A percentile compares a stretch with the other conserved stretches of the same genome.
Evolutionary conservation across 768 basidiomycete species (phyloP).

Genomic region (Vararia minispora): DNA sequence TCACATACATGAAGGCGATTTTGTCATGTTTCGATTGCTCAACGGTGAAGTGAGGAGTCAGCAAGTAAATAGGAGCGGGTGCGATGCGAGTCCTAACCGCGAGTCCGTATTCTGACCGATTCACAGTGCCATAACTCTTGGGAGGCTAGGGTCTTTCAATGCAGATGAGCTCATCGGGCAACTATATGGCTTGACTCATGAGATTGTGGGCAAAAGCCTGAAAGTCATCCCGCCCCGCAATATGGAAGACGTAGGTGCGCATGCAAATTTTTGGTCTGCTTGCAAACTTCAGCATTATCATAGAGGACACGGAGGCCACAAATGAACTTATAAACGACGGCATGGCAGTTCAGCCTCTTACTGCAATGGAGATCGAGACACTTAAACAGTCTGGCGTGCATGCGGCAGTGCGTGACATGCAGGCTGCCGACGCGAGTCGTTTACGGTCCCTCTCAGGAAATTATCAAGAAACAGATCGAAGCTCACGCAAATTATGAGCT

Average conservation of each 20-base stretch:
- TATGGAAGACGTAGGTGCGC: slow-evolving; percentile 73
- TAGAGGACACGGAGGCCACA: slow-evolving; percentile 95
- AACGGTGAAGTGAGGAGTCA: no score
- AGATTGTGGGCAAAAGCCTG: slow-evolving; percentile 66
- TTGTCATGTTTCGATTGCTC: no score
- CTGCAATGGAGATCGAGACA: slow-evolving; percentile 71
- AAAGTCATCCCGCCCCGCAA: slow-evolving; percentile 48
- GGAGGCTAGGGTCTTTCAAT: slow-evolving; percentile 79
- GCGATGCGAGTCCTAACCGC: no score
- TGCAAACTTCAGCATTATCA: slow-evolving; percentile 6
- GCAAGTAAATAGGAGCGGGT: no score
- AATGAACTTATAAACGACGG: slow-evolving; percentile 94
- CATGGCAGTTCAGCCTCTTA: slow-evolving; percentile 73
- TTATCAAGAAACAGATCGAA: slow-evolving; percentile 90
- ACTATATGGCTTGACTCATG: slow-evolving; percentile 83
- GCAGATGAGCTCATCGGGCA: slow-evolving; percentile 70
- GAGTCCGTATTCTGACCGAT: no score
- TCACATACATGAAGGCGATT: no score
- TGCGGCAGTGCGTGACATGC: slow-evolving; percentile 43
- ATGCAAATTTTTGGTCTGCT: not conserved
- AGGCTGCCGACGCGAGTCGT: not conserved
- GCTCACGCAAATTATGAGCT: slow-evolving; percentile 84
- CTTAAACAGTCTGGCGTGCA: slow-evolving; percentile 76
- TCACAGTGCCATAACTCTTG: no score
- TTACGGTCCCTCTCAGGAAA: slow-evolving; percentile 49